Evolutionary conservation across 352 stramenopile genomes (phyloP), one percentile per base, ranked within the genome.

Genomic region (Phytophthora hybrid): DNA sequence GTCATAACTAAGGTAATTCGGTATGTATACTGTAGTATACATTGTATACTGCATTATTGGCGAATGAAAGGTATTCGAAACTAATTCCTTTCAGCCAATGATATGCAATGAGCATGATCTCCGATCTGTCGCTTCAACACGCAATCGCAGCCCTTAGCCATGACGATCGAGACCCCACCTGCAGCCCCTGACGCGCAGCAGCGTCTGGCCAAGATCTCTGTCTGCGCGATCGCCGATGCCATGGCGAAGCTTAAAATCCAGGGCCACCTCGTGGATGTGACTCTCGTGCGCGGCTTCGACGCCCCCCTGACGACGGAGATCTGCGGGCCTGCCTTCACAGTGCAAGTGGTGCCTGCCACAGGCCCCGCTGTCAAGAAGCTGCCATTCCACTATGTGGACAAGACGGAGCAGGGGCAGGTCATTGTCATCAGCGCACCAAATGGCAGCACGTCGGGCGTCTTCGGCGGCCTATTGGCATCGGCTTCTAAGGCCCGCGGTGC

Each of bases 381-480:
- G 47, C 83, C 84, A 56, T 90, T 91, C 64, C 59, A 92, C 77
- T 94, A 95, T 66, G 84, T 95, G 19, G 89, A 95, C 71, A 92
- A 85, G 57, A 79, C 83, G 14, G 86, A 92, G 52, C 86, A 88
- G 76, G 89, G 87, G 8, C 85, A 93, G 47, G 87, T 95, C 19
- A 80, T 95, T 23, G 89, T 94, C 18, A 92, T 95, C 57, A 93
- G 86, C 61, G 77, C 87, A 8, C 89, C 89, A 0, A 58, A 70
- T 16, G 78, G 83, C 1, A 82, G 78, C 58, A 91, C 85, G 14
- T 84, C 84, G 21, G 89, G 83, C 0, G 89, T 95, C 21, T 95
- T 94, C 68, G 89, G 85, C 31, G 86, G 86, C 0, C 61, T 95
- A 4, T 76, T 93, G 44, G 87, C 89, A 26, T 91, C 85, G 16